These are phyloP conservation scores for Rhizopus arrhizus DNA, from an alignment of 371 early-diverging fungal genomes.

Conservation along the genomic window DNA sequence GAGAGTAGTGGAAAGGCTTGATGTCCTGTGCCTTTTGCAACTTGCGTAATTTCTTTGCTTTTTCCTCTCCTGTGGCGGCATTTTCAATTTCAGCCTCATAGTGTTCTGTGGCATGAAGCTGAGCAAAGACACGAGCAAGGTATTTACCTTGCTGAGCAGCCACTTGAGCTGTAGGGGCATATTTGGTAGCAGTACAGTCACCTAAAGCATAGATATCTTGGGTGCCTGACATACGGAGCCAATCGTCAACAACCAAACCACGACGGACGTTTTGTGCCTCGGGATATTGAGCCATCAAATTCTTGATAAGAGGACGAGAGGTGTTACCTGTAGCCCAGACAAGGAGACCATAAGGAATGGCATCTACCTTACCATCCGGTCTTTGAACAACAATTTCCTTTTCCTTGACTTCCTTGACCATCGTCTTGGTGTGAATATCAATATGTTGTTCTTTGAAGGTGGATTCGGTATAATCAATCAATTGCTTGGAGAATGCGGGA, in stretches of 20 bases:
- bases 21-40: slow-evolving; percentile 52
- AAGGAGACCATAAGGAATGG: slow-evolving; percentile 84
- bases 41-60: slow-evolving; percentile 46
- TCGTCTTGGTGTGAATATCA: slow-evolving; percentile 83
- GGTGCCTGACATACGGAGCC: slow-evolving; percentile 75
- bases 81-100: slow-evolving; percentile 36
- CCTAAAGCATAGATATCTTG: slow-evolving; percentile 84
- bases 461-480: slow-evolving; percentile 90
- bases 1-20: slow-evolving; percentile 80
- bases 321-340: slow-evolving; percentile 98
- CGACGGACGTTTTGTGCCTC: slow-evolving; percentile 78
- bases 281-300: slow-evolving; percentile 73
- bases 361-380: slow-evolving; percentile 65
- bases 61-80: slow-evolving; percentile 34
- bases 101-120: slow-evolving; percentile 53
- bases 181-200: slow-evolving; percentile 85
- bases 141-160: slow-evolving; percentile 89
- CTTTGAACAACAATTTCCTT: slow-evolving; percentile 81
- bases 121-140: slow-evolving; percentile 74
- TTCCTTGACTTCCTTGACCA: slow-evolving; percentile 87
- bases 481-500: slow-evolving; percentile 85
- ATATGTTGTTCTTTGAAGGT: slow-evolving; percentile 87
- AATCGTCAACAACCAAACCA: slow-evolving; percentile 85
- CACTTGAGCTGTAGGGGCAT: slow-evolving; percentile 91
- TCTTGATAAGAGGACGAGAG: slow-evolving; percentile 75